Evolutionary conservation across 805 yeast species (phyloP), one percentile per base, ranked within the genome.

Genomic region (Candida dendrica): DNA sequence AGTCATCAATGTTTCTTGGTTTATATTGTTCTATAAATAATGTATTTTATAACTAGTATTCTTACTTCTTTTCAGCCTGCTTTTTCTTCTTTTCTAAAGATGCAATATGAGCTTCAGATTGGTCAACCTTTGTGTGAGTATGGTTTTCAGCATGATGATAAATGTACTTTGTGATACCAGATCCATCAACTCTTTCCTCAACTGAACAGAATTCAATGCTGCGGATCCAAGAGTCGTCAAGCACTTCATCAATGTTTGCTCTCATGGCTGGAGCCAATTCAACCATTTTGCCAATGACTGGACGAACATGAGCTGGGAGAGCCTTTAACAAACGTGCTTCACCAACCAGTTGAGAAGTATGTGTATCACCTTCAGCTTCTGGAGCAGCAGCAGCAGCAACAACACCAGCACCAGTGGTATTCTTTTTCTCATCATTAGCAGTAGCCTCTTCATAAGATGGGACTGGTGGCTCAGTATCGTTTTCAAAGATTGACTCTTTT

Each of bases 41-140:
- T n/a, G n/a, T n/a, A n/a, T n/a, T n/a, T n/a, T n/a, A n/a, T n/a
- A n/a, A n/a, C n/a, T n/a, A n/a, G n/a, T n/a, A n/a, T n/a, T n/a
- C n/a, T 31, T 11, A 31, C 13, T 31, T 31, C 34, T 34, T 34
- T 3, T 10, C 16, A 14, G 11, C 34, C 16, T 34, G 20, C 22
- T 73, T 76, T 66, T 86, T 90, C 58, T 81, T 85, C 69, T 81
- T 85, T 58, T 90, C 97, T 50, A 90, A 73, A 45, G 90, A 83
- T 10, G 97, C 96, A 65, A 90, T 90, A 61, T 90, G 98, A 0
- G 98, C 98, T 52, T 87, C 95, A 46, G 87, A 81, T 59, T 86
- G 95, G 51, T 89, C 96, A 39, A 90, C 97, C 49, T 77, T 77
- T 2, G 96, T 87, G 59, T 90, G 98, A 29, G 72, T 72, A 58